Base-by-base conservation (phyloP, 2,329 filamentous ascomycete species). In the Penicillium janthinellum region DNA sequence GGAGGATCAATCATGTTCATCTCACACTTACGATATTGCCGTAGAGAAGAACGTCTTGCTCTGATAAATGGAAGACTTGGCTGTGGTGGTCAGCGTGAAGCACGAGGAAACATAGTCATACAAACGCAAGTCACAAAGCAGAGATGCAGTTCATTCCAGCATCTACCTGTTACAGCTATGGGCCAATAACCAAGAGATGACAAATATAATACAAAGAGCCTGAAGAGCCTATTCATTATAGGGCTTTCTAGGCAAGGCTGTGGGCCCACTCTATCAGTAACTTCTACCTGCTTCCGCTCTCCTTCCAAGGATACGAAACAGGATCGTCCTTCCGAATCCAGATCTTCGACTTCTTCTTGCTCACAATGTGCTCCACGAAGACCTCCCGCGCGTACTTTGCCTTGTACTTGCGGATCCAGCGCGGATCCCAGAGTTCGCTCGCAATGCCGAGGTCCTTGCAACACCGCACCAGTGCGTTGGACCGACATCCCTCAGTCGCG, bases 371-470 rank as follows among this genome's bases (percentile, higher is more conserved):
- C 82, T 98, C 95, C 45, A 94, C 94, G 86, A 94, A 96, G 37
- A 88, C 83, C 82, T 97, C 90, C 69, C 88, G 87, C 57, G 88
- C 88, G 72, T 90, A 80, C 68, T 88, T 80, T 69, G 86, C 87
- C 82, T 90, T 90, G 80, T 92, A 99, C 68, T 85, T 86, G 69
- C 90, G 86, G 66, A 98, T 92, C 79, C 90, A 99, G 57, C 90
- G 83, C 38, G 95, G 95, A 79, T 99, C 95, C 95, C 95, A 99
- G 20, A 99, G 84, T 78, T 99, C 95, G 65, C 90, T 93, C 1
- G 92, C 95, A 65, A 99, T 90, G 38, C 95, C 95, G 35, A 99
- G 81, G 76, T 99, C 95, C 81, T 99, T 99, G 83, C 95, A 98
- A 84, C 94, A 98, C 59, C 95, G 90, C 88, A 98, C 96, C 67